Evolutionary conservation across 2,329 filamentous ascomycete species (phyloP), one percentile per base, ranked within the genome.

Genomic region (Aspergillus uvarum): DNA sequence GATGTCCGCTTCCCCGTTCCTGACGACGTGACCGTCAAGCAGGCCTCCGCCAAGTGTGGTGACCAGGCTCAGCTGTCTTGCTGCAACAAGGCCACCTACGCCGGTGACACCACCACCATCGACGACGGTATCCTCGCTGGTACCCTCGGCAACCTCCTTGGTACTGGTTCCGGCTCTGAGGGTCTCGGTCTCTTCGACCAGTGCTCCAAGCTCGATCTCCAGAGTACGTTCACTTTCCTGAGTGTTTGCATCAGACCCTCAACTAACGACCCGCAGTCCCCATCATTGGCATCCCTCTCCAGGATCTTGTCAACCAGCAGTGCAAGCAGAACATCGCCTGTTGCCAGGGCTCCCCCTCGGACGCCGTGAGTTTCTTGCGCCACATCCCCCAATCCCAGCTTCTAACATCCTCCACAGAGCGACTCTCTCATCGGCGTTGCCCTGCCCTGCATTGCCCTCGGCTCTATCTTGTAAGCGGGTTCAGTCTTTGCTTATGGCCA

Each of bases 271-370:
- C 5, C 4, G 3, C 54, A 70, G 65, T 71, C 62, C 54, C 63
- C 61, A 54, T 75, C 58, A 64, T 76, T 56, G 71, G 59, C 58
- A 52, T 75, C 48, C 59, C 62, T 55, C 16, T 72, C 54, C 65
- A 71, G 66, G 74, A 76, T 24, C 58, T 76, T 35, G 55, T 75
- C 71, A 75, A 73, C 72, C 65, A 72, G 70, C 65, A 75, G 66
- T 76, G 74, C 74, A 71, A 76, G 71, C 70, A 74, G 68, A 76
- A 76, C 72, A 75, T 76, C 66, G 72, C 74, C 55, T 76, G 74
- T 61, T 76, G 74, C 72, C 73, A 76, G 74, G 69, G 71, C 65
- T 71, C 72, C 56, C 65, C 67, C 26, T 67, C 69, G 66, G 61
- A 62, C 55, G 71, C 73, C 63, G 70, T 73, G 44, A 65, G 72